phyloP scores from a whole-genome alignment of 1,284 basidiomycete species.

The Omphalotus olearius region DNA sequence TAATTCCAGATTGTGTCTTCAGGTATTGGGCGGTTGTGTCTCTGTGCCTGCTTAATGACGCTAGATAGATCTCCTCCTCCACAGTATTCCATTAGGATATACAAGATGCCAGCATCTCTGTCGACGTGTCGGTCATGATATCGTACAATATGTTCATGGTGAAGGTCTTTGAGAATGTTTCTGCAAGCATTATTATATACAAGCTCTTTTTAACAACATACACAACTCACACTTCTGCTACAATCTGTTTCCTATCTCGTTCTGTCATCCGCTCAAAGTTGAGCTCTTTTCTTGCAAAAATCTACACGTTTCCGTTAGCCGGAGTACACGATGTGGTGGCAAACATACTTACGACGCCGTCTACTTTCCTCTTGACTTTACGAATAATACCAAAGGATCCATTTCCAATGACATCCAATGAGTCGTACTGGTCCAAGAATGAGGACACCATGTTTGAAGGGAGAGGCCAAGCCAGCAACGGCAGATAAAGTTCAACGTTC shows the following conservation, averaged over 20 bases:
- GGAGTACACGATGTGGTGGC: slow-evolving; percentile 1
- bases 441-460: slow-evolving; percentile 23
- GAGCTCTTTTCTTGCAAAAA: slow-evolving; percentile 92
- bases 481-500: neutral
- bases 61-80: slow-evolving; percentile 90
- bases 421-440: slow-evolving; percentile 77
- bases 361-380: slow-evolving; percentile 83
- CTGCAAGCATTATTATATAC: slow-evolving; percentile 35
- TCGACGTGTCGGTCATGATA: slow-evolving; percentile 92
- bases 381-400: slow-evolving; percentile 97
- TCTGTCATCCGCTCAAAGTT: slow-evolving; percentile 95
- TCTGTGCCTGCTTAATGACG: slow-evolving; percentile 76
- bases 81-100: slow-evolving; percentile 97
- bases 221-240: slow-evolving; percentile 88
- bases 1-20: slow-evolving; percentile 96
- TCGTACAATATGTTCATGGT: slow-evolving; percentile 93
- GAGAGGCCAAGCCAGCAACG: neutral
- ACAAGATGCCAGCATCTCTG: slow-evolving; percentile 84
- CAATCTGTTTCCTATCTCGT: slow-evolving; percentile 90
- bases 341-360: slow-evolving; percentile 67
- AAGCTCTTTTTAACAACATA: neutral
- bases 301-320: slow-evolving; percentile 32
- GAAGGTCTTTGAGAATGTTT: slow-evolving; percentile 92
- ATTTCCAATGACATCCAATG: slow-evolving; percentile 90
- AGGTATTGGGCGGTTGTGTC: slow-evolving; percentile 66